Percentiles rank a stretch among this genome's conserved stretches.
Evolutionary conservation across 2,329 filamentous ascomycete genomes (phyloP).

Genomic region (Amylocarpus encephaloides): DNA sequence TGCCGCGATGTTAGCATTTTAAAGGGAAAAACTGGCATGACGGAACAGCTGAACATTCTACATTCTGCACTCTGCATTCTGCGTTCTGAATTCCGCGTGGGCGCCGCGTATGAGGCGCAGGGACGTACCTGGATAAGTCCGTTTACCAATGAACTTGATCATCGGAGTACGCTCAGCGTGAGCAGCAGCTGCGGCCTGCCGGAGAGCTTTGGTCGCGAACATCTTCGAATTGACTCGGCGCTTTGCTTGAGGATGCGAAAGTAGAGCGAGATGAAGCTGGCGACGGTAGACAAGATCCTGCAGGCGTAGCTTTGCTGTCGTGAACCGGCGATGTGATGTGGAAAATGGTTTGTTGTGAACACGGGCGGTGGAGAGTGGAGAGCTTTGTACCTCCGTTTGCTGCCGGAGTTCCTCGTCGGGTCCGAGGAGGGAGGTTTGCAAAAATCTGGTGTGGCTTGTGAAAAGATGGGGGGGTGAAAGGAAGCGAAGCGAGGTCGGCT

Average conservation of each 20-base stretch:
- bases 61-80: background rate
- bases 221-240: conserved; percentile 21
- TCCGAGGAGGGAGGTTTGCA: background rate
- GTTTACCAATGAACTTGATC: conserved; percentile 38
- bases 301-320: conserved; percentile 11
- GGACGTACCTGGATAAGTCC: conserved; percentile 33
- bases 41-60: background rate
- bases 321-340: background rate
- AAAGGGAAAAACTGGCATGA: background rate
- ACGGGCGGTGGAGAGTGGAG: background rate
- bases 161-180: conserved; percentile 34
- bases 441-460: conserved; percentile 1
- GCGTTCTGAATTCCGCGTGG: background rate
- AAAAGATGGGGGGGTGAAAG: background rate
- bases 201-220: conserved; percentile 35
- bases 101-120: no score
- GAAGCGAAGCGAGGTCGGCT: background rate
- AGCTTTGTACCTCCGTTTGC: background rate
- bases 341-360: background rate
- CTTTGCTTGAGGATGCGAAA: background rate
- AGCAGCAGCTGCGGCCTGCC: conserved; percentile 29
- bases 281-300: conserved; percentile 7
- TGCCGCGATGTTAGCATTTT: conserved; percentile 28
- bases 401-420: background rate
- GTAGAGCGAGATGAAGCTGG: conserved; percentile 10